phyloP scores from a whole-genome alignment of 345 rosid species.

The Raphanus sativus region DNA sequence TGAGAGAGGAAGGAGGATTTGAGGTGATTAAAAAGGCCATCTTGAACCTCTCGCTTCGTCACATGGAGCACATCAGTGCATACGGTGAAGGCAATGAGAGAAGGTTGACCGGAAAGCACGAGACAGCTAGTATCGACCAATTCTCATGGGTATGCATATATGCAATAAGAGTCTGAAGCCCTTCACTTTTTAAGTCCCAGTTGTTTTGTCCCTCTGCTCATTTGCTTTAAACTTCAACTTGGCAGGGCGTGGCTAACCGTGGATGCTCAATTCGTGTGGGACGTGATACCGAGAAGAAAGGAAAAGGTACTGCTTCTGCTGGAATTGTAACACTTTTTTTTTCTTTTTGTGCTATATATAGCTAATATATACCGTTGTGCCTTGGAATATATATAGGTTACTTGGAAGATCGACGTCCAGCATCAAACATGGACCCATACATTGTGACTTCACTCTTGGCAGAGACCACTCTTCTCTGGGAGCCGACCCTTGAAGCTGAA shows the following conservation, averaged over 20 bases:
- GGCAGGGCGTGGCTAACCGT: constrained; percentile 93
- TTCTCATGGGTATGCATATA: constrained; percentile 78
- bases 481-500: constrained; percentile 82
- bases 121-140: constrained; percentile 84
- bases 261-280: constrained; percentile 98
- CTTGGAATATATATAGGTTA: constrained; percentile 50
- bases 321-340: not conserved
- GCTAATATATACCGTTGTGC: constrained; percentile 23
- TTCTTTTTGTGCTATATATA: not conserved
- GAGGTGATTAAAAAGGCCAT: constrained; percentile 92
- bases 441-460: constrained; percentile 70
- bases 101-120: constrained; percentile 94
- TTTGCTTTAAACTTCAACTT: constrained; percentile 8
- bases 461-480: constrained; percentile 72
- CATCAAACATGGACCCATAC: constrained; percentile 95
- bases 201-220: not conserved
- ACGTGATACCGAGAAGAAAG: constrained; percentile 85
- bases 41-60: constrained; percentile 89
- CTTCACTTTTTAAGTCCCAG: not conserved
- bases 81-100: constrained; percentile 99
- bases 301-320: constrained; percentile 58
- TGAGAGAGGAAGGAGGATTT: constrained; percentile 93
- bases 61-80: constrained; percentile 81
- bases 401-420: constrained; percentile 88
- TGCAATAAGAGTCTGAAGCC: not conserved